phyloP scores from a whole-genome alignment of 164 flowering plant species.

The Dillenia suffruticosa region DNA sequence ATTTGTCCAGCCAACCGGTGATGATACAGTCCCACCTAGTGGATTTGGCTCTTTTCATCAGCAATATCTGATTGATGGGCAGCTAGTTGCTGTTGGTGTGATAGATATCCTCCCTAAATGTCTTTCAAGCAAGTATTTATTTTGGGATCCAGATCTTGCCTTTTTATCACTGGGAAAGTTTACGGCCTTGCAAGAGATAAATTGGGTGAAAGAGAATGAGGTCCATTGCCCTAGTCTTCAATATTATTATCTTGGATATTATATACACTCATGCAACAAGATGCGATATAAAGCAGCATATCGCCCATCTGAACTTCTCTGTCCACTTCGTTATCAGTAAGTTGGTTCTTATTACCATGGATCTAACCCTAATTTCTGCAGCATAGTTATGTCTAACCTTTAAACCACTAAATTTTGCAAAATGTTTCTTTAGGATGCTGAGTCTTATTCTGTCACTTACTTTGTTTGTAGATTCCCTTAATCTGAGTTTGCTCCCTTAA shows the following conservation, averaged over 20 bases:
- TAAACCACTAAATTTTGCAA: no score
- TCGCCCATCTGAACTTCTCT: slow-evolving; percentile 89
- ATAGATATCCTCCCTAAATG: slow-evolving; percentile 92
- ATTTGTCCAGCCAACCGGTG: slow-evolving; percentile 58
- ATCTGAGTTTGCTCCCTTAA: neutral
- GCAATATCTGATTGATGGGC: slow-evolving; percentile 85
- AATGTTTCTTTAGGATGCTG: no score
- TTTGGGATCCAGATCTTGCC: slow-evolving; percentile 96
- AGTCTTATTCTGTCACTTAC: neutral
- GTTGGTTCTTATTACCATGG: slow-evolving; percentile 21
- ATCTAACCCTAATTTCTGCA: neutral
- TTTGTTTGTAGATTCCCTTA: neutral
- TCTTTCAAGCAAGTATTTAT: slow-evolving; percentile 91
- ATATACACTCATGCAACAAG: slow-evolving; percentile 85
- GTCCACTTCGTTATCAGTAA: slow-evolving; percentile 90
- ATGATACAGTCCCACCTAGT: slow-evolving; percentile 66
- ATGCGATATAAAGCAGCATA: slow-evolving; percentile 98
- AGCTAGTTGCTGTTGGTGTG: slow-evolving; percentile 93
- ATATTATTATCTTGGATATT: slow-evolving; percentile 95
- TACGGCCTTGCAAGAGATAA: slow-evolving; percentile 85
- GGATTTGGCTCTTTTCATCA: slow-evolving; percentile 99
- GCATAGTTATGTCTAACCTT: no score
- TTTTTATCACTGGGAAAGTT: slow-evolving; percentile 85
- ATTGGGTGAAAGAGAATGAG: slow-evolving; percentile 75
- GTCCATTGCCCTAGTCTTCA: slow-evolving; percentile 66